Evolutionary conservation across 2,329 filamentous ascomycete genomes (phyloP).

Genomic region (Botrytis tulipae): DNA sequence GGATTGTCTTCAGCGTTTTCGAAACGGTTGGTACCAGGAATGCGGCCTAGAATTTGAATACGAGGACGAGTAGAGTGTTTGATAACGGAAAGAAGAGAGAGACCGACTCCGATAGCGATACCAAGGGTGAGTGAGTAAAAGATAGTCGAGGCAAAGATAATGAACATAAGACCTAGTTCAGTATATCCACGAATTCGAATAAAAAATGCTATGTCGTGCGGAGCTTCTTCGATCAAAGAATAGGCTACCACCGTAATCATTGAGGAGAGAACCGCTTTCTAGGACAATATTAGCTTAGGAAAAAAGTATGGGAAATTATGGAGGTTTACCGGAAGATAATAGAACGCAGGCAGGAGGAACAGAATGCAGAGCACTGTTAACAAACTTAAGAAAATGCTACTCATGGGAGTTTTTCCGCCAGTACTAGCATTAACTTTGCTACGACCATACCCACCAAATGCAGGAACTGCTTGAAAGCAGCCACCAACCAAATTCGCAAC

Average conservation of each 20-base stretch:
- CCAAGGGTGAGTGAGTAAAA: slow-evolving; percentile 93
- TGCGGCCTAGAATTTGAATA: slow-evolving; percentile 91
- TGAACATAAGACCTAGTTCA: slow-evolving; percentile 80
- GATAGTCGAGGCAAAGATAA: slow-evolving; percentile 89
- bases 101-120: slow-evolving; percentile 88
- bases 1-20: slow-evolving; percentile 78
- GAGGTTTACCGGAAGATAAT: slow-evolving; percentile 81
- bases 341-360: slow-evolving; percentile 86
- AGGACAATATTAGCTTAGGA: slow-evolving; percentile 26
- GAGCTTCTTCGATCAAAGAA: slow-evolving; percentile 91
- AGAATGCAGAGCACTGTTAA: slow-evolving; percentile 79
- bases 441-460: slow-evolving; percentile 92
- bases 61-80: slow-evolving; percentile 86
- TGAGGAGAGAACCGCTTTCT: slow-evolving; percentile 90
- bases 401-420: slow-evolving; percentile 90
- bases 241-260: slow-evolving; percentile 96
- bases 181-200: slow-evolving; percentile 79
- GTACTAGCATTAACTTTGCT: slow-evolving; percentile 95
- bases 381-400: slow-evolving; percentile 79
- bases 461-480: slow-evolving; percentile 87
- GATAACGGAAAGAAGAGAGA: slow-evolving; percentile 87
- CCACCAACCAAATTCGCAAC: slow-evolving; percentile 88
- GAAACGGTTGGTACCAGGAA: slow-evolving; percentile 79
- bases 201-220: slow-evolving; percentile 90
- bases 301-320: slow-evolving; percentile 20